Evolutionary conservation across 2,329 filamentous ascomycete species (phyloP).

Genomic region (Corinectria fuckeliana): DNA sequence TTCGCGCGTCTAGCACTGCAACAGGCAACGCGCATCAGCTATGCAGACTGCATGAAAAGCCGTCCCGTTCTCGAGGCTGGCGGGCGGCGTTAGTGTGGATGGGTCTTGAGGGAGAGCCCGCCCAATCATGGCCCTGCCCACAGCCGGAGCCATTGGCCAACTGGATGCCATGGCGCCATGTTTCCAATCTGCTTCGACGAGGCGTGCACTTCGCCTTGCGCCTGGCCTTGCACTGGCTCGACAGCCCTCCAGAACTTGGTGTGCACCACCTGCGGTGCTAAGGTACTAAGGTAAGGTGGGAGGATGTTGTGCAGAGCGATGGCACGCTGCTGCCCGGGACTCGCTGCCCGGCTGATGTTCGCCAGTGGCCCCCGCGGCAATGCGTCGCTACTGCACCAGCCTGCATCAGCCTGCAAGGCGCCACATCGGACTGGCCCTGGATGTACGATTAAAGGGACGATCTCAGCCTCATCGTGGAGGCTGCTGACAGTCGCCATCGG

Average conservation of each 20-base stretch:
- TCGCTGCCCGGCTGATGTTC: conserved; percentile 13
- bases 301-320: conserved; percentile 36
- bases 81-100: conserved; percentile 4
- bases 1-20: conserved; percentile 40
- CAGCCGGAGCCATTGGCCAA: conserved; percentile 35
- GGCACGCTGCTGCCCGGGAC: conserved; percentile 18
- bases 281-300: conserved; percentile 5
- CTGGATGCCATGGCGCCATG: conserved; percentile 24
- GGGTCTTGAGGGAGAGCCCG: conserved; percentile 19
- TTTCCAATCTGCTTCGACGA: conserved; percentile 23
- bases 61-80: conserved; percentile 13
- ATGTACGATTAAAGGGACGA: conserved; percentile 23
- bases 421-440: conserved; percentile 14
- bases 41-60: conserved; percentile 34
- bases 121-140: conserved; percentile 37
- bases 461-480: conserved; percentile 36
- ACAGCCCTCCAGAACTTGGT: neutral
- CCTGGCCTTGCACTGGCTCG: conserved; percentile 5
- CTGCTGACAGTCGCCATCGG: neutral
- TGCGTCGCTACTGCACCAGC: conserved; percentile 24
- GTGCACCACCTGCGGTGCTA: conserved; percentile 5
- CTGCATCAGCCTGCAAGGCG: conserved; percentile 27
- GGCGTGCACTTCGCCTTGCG: conserved; percentile 14
- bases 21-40: conserved; percentile 40
- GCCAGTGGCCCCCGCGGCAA: conserved; percentile 21